Evolutionary conservation across 176 grass and related monocot genomes (phyloP).

Genomic region (Avena sativa): DNA sequence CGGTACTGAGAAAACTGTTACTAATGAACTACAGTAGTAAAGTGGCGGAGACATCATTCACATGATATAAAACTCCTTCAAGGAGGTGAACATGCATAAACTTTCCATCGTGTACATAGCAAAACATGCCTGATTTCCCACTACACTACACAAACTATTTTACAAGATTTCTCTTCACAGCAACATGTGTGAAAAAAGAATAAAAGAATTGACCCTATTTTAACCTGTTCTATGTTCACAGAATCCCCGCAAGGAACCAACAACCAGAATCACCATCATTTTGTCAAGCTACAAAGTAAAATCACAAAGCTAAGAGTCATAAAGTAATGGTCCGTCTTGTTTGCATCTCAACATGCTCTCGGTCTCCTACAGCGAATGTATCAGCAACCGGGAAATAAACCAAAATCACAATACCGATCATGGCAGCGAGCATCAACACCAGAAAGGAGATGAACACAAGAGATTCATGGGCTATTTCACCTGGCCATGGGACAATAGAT

Average conservation of each 20-base stretch:
- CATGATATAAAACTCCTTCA: constrained; percentile 16
- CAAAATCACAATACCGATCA: constrained; percentile 76
- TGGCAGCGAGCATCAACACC: constrained; percentile 72
- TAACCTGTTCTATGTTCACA: constrained; percentile 51
- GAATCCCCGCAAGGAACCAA: constrained; percentile 32
- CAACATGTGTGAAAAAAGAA: constrained; percentile 21
- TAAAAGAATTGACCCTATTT: constrained; percentile 23
- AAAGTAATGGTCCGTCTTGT: constrained; percentile 15
- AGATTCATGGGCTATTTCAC: constrained; percentile 59
- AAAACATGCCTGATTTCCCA: constrained; percentile 42
- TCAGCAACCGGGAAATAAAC: constrained; percentile 89
- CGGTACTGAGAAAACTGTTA: too few relatives aligned
- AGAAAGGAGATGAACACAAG: constrained; percentile 85
- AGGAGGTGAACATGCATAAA: constrained; percentile 27
- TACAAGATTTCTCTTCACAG: constrained; percentile 43
- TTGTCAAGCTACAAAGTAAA: neutral
- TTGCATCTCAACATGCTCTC: constrained; percentile 68
- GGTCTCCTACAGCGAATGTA: constrained; percentile 66
- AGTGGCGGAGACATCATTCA: constrained; percentile 5
- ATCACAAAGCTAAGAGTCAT: constrained; percentile 26
- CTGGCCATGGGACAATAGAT: constrained; percentile 72
- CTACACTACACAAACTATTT: constrained; percentile 22
- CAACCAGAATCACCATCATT: neutral
- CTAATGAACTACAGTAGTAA: neutral
- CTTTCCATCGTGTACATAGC: constrained; percentile 24